These are phyloP conservation scores for Blastobotrys elegans DNA, from an alignment of 1,139 yeast species.

Conservation along the genomic window DNA sequence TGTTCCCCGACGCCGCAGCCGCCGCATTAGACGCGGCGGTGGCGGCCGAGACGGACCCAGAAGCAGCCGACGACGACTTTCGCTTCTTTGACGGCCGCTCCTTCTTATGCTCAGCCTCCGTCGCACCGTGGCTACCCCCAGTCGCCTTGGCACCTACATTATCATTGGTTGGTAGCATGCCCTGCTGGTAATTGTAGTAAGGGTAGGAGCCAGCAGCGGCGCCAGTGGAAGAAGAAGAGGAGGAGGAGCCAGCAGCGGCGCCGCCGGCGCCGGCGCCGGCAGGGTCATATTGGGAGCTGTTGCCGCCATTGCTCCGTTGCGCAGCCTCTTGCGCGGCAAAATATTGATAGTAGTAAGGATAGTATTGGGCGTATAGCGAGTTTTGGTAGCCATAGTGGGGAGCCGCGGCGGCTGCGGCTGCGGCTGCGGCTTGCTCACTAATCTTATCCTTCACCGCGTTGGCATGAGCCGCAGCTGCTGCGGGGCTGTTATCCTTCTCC, in stretches of 20 bases:
- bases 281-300: not conserved
- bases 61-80: conserved; percentile 5
- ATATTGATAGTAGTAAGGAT: conserved; percentile 10
- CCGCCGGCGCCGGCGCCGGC: not conserved
- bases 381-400: conserved; percentile 6
- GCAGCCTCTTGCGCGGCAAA: conserved; percentile 2
- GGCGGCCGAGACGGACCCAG: not conserved
- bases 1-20: conserved; percentile 15
- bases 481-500: conserved; percentile 4
- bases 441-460: conserved; percentile 2
- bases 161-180: conserved; percentile 3
- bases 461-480: conserved; percentile 6
- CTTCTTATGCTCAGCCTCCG: conserved; percentile 9
- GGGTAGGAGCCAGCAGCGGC: not conserved
- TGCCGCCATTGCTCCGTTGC: no score
- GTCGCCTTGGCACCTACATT: conserved; percentile 8
- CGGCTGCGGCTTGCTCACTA: conserved; percentile 10
- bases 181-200: not conserved
- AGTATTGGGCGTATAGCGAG: conserved; percentile 5
- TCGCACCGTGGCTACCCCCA: conserved; percentile 9
- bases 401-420: conserved; percentile 12
- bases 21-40: conserved; percentile 9
- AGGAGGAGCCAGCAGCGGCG: not conserved
- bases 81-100: conserved; percentile 13
- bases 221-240: not conserved